These are phyloP conservation scores for Clavaria fumosa DNA, from an alignment of 768 basidiomycete genomes.

Conservation along the genomic window DNA sequence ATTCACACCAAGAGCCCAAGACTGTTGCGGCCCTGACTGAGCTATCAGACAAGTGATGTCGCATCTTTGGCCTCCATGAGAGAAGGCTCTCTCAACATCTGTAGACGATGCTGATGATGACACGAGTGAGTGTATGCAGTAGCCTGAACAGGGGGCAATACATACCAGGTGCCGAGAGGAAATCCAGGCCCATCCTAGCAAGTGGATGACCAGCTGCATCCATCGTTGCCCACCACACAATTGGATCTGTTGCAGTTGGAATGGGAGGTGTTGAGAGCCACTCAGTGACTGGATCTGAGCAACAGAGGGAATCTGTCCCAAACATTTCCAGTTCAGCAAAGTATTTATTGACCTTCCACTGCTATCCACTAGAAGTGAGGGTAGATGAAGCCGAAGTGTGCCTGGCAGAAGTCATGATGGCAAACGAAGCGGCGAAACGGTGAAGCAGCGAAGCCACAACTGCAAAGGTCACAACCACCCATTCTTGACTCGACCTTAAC, in stretches of 20 bases:
- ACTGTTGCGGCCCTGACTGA: constrained; percentile 17
- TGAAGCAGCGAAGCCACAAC: too few relatives aligned
- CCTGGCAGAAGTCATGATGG: too few relatives aligned
- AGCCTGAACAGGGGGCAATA: constrained; percentile 8
- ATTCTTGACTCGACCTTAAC: too few relatives aligned
- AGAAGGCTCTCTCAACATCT: constrained; percentile 18
- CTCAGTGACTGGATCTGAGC: constrained; percentile 15
- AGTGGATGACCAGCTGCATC: constrained; percentile 14
- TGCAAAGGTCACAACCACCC: too few relatives aligned
- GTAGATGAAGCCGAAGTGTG: too few relatives aligned
- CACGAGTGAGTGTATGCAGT: constrained; percentile 1
- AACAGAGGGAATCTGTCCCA: constrained; percentile 1
- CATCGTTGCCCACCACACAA: constrained; percentile 1
- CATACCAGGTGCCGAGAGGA: constrained; percentile 18
- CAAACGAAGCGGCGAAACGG: too few relatives aligned
- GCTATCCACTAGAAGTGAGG: too few relatives aligned
- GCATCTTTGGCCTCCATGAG: constrained; percentile 13
- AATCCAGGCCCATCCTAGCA: constrained; percentile 21
- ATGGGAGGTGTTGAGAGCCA: constrained; percentile 11
- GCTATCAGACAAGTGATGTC: constrained; percentile 13
- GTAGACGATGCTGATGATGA: constrained; percentile 18
- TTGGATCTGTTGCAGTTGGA: background rate
- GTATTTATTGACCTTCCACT: too few relatives aligned
- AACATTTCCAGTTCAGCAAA: constrained; percentile 1
- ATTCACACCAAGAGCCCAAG: constrained; percentile 17